Percentiles rank a stretch among this genome's conserved stretches.
phyloP scores from a whole-genome alignment of 805 yeast genomes.

The Starmerella vaccinii region DNA sequence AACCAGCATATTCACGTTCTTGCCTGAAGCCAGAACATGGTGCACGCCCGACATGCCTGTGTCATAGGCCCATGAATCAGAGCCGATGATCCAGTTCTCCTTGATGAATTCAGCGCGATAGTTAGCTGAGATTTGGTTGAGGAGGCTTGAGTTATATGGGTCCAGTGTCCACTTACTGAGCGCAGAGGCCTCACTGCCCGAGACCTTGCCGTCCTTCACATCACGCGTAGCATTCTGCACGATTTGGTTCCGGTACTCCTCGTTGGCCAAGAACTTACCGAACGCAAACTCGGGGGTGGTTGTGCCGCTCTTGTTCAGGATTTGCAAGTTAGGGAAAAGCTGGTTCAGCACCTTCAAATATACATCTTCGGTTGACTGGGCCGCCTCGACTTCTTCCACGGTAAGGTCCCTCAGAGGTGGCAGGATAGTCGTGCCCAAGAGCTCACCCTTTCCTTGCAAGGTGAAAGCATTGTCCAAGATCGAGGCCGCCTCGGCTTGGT shows the following conservation, averaged over 20 bases:
- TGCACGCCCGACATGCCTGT: conserved; percentile 87
- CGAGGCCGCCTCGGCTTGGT: conserved; percentile 36
- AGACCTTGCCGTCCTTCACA: conserved; percentile 32
- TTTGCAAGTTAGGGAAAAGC: conserved; percentile 46
- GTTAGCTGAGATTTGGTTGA: conserved; percentile 22
- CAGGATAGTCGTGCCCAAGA: conserved; percentile 10
- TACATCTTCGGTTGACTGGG: conserved; percentile 52
- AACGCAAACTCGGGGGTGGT: conserved; percentile 78
- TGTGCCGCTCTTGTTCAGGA: conserved; percentile 46
- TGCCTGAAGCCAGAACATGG: conserved; percentile 61
- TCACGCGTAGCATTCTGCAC: conserved; percentile 39
- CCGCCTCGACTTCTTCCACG: conserved; percentile 3
- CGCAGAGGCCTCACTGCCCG: conserved; percentile 42
- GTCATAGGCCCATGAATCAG: conserved; percentile 93
- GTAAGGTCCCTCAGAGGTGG: conserved; percentile 32
- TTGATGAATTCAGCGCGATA: conserved; percentile 28
- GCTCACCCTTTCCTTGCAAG: conserved; percentile 5
- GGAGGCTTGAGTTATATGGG: conserved; percentile 22
- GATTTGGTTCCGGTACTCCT: conserved; percentile 43
- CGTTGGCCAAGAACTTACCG: conserved; percentile 57
- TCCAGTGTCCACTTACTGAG: conserved; percentile 63
- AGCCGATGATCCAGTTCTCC: conserved; percentile 73
- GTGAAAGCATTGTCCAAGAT: conserved; percentile 4
- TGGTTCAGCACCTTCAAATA: conserved; percentile 68
- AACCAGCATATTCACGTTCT: conserved; percentile 71